Percentiles rank a stretch among this genome's conserved stretches.
These are phyloP conservation scores for Aspergillus sparsus DNA, from an alignment of 495 filamentous ascomycete genomes.

Conservation along the genomic window DNA sequence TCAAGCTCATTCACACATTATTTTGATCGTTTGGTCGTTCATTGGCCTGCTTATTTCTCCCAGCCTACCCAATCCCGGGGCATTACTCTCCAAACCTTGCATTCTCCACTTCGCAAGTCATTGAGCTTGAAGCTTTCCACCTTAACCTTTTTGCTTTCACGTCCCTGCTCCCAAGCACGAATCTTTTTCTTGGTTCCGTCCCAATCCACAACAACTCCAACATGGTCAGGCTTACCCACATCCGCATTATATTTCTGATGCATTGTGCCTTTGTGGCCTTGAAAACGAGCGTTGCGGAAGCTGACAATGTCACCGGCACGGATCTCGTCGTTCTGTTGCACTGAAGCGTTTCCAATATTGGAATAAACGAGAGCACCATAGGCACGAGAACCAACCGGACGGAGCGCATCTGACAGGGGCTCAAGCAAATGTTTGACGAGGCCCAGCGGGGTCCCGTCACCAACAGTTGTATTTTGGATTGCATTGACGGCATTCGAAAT, in stretches of 20 bases:
- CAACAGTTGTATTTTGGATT: constrained; percentile 77
- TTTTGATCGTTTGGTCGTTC: constrained; percentile 7
- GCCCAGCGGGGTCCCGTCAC: constrained; percentile 76
- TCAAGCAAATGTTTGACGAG: constrained; percentile 77
- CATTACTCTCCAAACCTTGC: constrained; percentile 97
- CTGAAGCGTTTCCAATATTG: constrained; percentile 90
- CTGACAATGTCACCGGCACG: constrained; percentile 90
- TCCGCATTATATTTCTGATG: constrained; percentile 90
- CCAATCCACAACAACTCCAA: constrained; percentile 96
- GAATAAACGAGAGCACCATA: constrained; percentile 92
- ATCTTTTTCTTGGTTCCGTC: constrained; percentile 99
- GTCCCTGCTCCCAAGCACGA: constrained; percentile 89
- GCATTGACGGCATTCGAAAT: constrained; percentile 66
- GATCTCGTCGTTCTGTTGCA: constrained; percentile 90
- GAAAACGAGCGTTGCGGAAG: constrained; percentile 91
- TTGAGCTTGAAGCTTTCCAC: constrained; percentile 90
- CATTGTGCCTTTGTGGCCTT: constrained; percentile 93
- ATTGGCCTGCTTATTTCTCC: constrained; percentile 49
- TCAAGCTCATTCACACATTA: constrained; percentile 20
- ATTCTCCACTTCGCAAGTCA: constrained; percentile 89
- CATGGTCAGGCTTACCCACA: constrained; percentile 90
- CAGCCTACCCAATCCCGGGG: constrained; percentile 89
- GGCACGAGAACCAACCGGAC: constrained; percentile 79
- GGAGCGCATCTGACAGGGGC: constrained; percentile 70
- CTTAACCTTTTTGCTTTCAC: constrained; percentile 93